Evolutionary conservation across 345 rosid genomes (phyloP), one percentile per base, ranked within the genome.

Genomic region (Noccaea bulbosa): DNA sequence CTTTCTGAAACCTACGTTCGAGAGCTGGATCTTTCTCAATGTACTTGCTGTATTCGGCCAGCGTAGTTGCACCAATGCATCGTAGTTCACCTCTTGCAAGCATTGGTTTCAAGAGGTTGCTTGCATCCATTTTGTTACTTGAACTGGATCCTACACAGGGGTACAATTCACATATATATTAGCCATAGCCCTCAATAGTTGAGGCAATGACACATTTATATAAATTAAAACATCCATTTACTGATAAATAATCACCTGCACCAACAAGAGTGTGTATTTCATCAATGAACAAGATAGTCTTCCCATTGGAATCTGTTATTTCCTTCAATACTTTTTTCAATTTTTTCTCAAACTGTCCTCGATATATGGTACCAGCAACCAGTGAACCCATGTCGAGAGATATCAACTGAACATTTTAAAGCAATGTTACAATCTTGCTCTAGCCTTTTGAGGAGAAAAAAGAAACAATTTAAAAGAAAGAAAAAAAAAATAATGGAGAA

Each of bases 1-100:
- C 98, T 81, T 92, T 97, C 57, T 92, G 98, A 77, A 90, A 92
- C 76, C 98, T 87, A 41, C 90, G 91, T 34, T 83, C 97, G n/a
- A 92, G 85, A 35, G 93, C 98, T 53, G 97, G 83, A 74, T 92
- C 97, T 78, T 90, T 93, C 83, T 84, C 97, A 56, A 90, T 77
- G 75, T 88, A 87, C 73, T 93, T 93, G 74, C 93, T 81, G 79
- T 93, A 90, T 65, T 93, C 88, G 4, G 84, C 83, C 78, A 93
- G 70, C 10, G 98, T 88, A 32, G 96, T 93, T 59, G 98, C 97
- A 67, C 98, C 97, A 11, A 93, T 90, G 71, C 98, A 88, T 39
- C 83, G 76, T n/a, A 92, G 88, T 78, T 90, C 96, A 66, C 98
- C 91, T 24, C 90, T 85, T 40, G 95, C 98, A 38, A 88, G 87